Base-by-base conservation (phyloP, 176 grass and related monocot species). In the Aegilops sharonensis region DNA sequence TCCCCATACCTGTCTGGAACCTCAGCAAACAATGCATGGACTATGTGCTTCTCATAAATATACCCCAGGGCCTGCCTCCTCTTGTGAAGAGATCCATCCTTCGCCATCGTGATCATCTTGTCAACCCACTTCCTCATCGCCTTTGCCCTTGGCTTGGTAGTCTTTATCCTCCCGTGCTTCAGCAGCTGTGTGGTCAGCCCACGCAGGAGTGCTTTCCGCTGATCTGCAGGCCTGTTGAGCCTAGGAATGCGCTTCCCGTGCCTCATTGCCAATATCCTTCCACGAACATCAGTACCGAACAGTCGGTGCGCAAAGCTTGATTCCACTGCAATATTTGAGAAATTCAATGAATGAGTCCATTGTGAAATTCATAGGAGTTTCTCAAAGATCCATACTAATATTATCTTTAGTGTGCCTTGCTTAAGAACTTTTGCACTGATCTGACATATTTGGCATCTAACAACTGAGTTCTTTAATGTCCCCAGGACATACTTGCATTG, bases 41-140 rank as follows among this genome's bases (percentile, higher is more conserved):
- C 97, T 29, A 96, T 83, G 77, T 92, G 68, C 72, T 99, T 99
- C 87, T 99, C 97, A 77, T 99, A 99, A 17, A 99, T 89, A 32
- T 89, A 99, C 7, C 86, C 94, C 27, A 95, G 80, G 21, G 97
- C 94, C 29, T 96, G 92, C 32, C 97, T 93, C 85, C 97, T 96
- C 85, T 99, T 99, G 92, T 99, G 97, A 47, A 96, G 92, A 72
- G 94, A 93, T 45, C 92, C 97, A 77, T 94, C 94, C 77, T 99
- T 99, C 9, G 94, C 94, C 61, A 99, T 27, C 1, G 94, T 99
- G 88, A 94, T 93, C 97, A 99, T 96, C 87, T 92, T 90, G 12
- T 99, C 94, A 11, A 94, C 92, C 43, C 77, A 96, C 72, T 92
- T 94, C 60, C 97, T 89, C 89, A 99, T 99, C 25, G 97, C 94